Conservation (phyloP, 805 yeast genomes). For the Candida incommunis region DNA sequence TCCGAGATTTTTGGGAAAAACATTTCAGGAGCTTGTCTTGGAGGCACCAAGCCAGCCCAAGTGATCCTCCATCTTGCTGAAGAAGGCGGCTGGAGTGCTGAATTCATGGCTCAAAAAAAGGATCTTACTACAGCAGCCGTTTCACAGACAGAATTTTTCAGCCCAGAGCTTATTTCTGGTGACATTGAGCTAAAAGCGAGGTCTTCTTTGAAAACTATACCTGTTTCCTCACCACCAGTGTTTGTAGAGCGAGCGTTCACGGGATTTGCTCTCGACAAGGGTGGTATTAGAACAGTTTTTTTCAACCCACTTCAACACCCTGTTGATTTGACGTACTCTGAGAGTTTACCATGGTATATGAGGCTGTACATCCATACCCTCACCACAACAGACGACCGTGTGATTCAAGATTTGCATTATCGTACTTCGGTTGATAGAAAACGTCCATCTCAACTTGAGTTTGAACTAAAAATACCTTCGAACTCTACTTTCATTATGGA, state of each 20-base stretch:
- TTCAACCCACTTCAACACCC: constrained; percentile 41
- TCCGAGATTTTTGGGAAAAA: constrained; percentile 55
- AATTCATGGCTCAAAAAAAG: background rate
- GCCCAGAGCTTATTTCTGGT: constrained; percentile 1
- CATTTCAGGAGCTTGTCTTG: constrained; percentile 48
- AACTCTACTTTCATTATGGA: constrained; percentile 43
- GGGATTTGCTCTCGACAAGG: constrained; percentile 82
- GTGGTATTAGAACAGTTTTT: constrained; percentile 72
- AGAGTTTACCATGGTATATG: constrained; percentile 88
- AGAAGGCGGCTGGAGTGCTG: constrained; percentile 20
- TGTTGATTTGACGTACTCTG: constrained; percentile 49
- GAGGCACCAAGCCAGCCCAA: background rate
- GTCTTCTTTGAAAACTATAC: constrained; percentile 30
- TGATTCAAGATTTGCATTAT: constrained; percentile 32
- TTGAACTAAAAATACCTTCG: constrained; percentile 51
- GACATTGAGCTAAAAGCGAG: constrained; percentile 30
- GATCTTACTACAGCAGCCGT: background rate
- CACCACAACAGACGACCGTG: constrained; percentile 19
- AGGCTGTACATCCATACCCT: constrained; percentile 67
- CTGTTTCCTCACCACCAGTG: constrained; percentile 42
- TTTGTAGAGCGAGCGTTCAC: constrained; percentile 73
- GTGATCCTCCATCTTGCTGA: constrained; percentile 24
- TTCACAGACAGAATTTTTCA: background rate
- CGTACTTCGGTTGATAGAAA: constrained; percentile 66
- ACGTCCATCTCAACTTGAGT: constrained; percentile 75